Evolutionary conservation across 495 filamentous ascomycete genomes (phyloP), one percentile per base, ranked within the genome.

Genomic region (Aspergillus nidulans): DNA sequence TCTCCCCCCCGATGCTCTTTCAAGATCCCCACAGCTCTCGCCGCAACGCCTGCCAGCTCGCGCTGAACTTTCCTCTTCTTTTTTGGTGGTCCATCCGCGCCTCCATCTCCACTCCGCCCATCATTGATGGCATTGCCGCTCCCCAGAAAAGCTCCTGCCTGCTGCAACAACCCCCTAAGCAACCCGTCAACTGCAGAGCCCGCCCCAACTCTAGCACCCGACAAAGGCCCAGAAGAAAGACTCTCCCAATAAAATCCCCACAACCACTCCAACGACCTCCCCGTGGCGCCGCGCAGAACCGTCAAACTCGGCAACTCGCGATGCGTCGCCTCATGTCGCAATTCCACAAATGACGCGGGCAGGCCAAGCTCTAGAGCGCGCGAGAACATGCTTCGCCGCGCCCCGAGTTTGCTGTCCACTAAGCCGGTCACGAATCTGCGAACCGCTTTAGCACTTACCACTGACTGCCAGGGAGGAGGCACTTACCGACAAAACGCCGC

Each of bases 381-480:
- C 26, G 83, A 77, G 66, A 90, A 91, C 92, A 97, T 96, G 63
- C 85, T 85, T 63, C 82, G 77, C 53, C 83, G 82, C 40, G 77
- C 75, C 49, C 81, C 82, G 62, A 91, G 84, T 55, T 87, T 82
- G 4, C 84, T 80, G 65, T 95, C 91, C 5, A 92, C 77, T 19
- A 96, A 79, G 23, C 91, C 91, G 1, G 94, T 97, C 6, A 96
- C 91, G 66, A 97, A 97, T 55, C 91, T 92, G 25, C n/a, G 10
- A 25, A 23, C 6, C 19, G n/a, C n/a, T n/a, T n/a, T n/a, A n/a
- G n/a, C n/a, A n/a, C n/a, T n/a, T n/a, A n/a, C n/a, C n/a, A 30
- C 26, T 30, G 26, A 30, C 10, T 30, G 26, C 10, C 5, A 10
- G 10, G 26, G 26, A 10, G 26, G 10, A 4, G 10, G 26, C 19